Evolutionary conservation across 768 basidiomycete species (phyloP).

Genomic region (Cytidiella melzeri): DNA sequence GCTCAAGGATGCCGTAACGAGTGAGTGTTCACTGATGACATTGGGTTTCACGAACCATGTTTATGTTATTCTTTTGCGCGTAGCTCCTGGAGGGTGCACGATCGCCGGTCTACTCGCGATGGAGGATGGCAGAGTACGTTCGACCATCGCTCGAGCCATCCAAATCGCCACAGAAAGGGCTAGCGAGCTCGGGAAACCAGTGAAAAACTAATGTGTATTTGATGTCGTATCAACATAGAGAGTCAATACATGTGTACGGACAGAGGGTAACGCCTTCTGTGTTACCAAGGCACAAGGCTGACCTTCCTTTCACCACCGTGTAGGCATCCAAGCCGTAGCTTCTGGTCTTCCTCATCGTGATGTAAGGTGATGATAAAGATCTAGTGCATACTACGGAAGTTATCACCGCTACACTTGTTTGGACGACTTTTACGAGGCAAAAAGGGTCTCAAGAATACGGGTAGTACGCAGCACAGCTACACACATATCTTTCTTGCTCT

Average conservation of each 20-base stretch:
- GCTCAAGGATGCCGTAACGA: constrained; percentile 96
- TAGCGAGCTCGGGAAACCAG: constrained; percentile 73
- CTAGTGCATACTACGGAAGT: constrained; percentile 3
- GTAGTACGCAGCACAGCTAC: constrained; percentile 12
- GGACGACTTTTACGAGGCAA: constrained; percentile 18
- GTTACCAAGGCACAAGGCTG: too few species aligned
- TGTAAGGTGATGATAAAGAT: too few species aligned
- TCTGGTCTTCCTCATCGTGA: too few species aligned
- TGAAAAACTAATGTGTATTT: constrained; percentile 37
- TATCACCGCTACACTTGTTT: constrained; percentile 21
- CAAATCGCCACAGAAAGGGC: constrained; percentile 91
- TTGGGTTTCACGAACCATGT: constrained; percentile 1
- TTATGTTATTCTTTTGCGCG: not conserved
- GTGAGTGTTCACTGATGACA: constrained; percentile 39
- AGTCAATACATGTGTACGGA: too few species aligned
- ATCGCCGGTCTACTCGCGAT: constrained; percentile 94
- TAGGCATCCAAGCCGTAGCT: too few species aligned
- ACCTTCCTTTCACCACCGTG: not conserved
- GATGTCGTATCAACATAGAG: too few species aligned
- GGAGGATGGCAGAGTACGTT: constrained; percentile 90
- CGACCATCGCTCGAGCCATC: constrained; percentile 91
- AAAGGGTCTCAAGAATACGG: constrained; percentile 22
- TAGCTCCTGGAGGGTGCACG: constrained; percentile 96
- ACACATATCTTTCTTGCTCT: constrained; percentile 59
- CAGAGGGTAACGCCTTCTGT: too few species aligned